Conservation (phyloP, 2,329 filamentous ascomycete genomes). For the Colletotrichum nymphaeae region DNA sequence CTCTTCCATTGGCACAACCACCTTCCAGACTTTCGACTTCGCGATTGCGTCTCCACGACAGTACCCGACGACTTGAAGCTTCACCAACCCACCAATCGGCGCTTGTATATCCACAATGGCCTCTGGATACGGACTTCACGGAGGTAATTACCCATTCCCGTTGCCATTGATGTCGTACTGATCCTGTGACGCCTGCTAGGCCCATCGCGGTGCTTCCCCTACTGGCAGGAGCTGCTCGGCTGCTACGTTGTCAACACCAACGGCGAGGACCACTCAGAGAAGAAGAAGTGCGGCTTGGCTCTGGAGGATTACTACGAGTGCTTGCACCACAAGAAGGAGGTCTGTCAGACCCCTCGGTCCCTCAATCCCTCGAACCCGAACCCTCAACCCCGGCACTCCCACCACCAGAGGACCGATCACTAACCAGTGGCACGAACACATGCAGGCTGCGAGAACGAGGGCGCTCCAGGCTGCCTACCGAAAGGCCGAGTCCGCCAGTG, state of each 20-base stretch:
- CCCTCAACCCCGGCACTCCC: constrained; percentile 28
- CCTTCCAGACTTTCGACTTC: constrained; percentile 16
- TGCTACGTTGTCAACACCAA: constrained; percentile 97
- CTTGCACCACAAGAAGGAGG: constrained; percentile 99
- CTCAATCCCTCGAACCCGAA: constrained; percentile 19
- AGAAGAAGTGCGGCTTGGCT: constrained; percentile 85
- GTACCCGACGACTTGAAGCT: constrained; percentile 23
- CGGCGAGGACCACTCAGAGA: constrained; percentile 81
- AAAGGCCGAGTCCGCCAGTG: constrained; percentile 79
- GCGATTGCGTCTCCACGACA: constrained; percentile 10
- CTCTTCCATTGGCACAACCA: constrained; percentile 9
- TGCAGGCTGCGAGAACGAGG: constrained; percentile 80
- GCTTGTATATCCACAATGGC: constrained; percentile 66
- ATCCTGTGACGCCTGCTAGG: constrained; percentile 52
- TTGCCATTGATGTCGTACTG: constrained; percentile 35
- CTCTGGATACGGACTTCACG: constrained; percentile 84
- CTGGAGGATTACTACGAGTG: constrained; percentile 99
- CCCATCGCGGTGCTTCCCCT: constrained; percentile 90
- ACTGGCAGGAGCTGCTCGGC: constrained; percentile 99
- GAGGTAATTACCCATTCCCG: constrained; percentile 64
- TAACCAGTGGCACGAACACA: constrained; percentile 11
- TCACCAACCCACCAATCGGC: constrained; percentile 42
- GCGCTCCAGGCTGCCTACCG: constrained; percentile 87
- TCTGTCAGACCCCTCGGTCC: constrained; percentile 54
- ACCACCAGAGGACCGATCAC: not conserved